A percentile compares a stretch with the other conserved stretches of the same genome.
Conservation (phyloP, 495 filamentous ascomycete species). For the Physcia stellaris region DNA sequence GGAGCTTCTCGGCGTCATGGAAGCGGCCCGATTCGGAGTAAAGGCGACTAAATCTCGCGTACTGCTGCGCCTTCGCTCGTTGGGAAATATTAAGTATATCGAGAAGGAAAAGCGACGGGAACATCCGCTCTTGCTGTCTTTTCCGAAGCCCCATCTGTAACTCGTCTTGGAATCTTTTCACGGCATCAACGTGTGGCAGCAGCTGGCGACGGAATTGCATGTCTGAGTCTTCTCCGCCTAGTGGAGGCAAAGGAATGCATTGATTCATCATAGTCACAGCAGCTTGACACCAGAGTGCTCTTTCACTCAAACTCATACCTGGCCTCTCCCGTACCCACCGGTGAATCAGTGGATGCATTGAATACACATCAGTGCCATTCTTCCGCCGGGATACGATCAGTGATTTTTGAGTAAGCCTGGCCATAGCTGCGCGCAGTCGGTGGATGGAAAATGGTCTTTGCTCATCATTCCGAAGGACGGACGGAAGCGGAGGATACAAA, state of each 20-base stretch:
- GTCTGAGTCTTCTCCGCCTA: conserved; percentile 6
- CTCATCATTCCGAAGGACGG: conserved; percentile 8
- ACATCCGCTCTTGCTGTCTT: conserved; percentile 8
- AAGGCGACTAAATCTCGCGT: conserved; percentile 23
- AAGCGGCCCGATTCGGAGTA: conserved; percentile 20
- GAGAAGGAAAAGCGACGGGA: conserved; percentile 8
- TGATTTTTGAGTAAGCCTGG: conserved; percentile 13
- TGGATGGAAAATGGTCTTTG: neutral
- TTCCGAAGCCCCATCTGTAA: conserved; percentile 6
- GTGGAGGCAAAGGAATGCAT: conserved; percentile 19
- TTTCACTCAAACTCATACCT: conserved; percentile 1
- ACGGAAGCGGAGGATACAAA: conserved; percentile 3
- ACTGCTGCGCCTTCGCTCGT: conserved; percentile 10
- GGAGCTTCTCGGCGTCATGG: conserved; percentile 17
- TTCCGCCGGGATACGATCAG: conserved; percentile 14
- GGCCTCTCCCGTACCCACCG: conserved; percentile 17
- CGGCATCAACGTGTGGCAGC: conserved; percentile 18
- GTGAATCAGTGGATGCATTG: conserved; percentile 22
- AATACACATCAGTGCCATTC: conserved; percentile 15
- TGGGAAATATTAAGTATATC: neutral
- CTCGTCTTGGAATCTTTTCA: conserved; percentile 9
- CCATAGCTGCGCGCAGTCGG: conserved; percentile 4
- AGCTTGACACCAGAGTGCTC: neutral
- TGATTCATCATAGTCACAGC: conserved; percentile 15
- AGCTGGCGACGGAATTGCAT: conserved; percentile 3